A percentile compares a stretch with the other conserved stretches of the same genome.
These are phyloP conservation scores for Scutellaria barbata DNA, from an alignment of 257 asterid genomes.

Conservation along the genomic window DNA sequence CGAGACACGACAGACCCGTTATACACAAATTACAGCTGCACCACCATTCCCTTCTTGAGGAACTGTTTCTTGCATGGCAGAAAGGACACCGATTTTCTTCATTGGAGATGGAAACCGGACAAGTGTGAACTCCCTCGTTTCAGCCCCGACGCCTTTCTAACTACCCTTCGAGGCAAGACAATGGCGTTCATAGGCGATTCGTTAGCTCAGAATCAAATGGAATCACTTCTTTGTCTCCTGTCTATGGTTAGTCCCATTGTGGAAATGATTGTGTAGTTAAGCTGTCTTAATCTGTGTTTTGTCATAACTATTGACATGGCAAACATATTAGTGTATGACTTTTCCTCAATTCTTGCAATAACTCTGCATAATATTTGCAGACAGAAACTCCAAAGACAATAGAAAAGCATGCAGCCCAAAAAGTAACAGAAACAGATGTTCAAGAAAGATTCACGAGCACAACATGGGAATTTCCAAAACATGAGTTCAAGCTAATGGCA, in stretches of 20 bases:
- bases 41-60: constrained; percentile 45
- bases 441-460: constrained; percentile 29
- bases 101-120: constrained; percentile 87
- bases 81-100: constrained; percentile 50
- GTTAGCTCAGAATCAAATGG: constrained; percentile 2
- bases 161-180: constrained; percentile 51
- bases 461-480: constrained; percentile 48
- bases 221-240: background rate
- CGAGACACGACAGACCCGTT: constrained; percentile 36
- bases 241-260: background rate
- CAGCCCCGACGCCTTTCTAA: constrained; percentile 45
- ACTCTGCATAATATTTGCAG: constrained; percentile 31
- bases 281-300: too few relatives aligned
- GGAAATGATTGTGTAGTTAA: background rate
- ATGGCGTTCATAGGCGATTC: constrained; percentile 71
- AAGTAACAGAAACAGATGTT: constrained; percentile 28
- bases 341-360: too few relatives aligned
- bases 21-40: constrained; percentile 67
- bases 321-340: too few relatives aligned
- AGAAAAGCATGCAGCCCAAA: constrained; percentile 30
- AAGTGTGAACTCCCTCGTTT: constrained; percentile 61
- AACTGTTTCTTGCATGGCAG: constrained; percentile 72
- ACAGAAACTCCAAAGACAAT: constrained; percentile 41
- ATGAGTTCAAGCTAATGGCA: constrained; percentile 46
- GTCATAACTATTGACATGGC: too few relatives aligned